Evolutionary conservation across 2,329 filamentous ascomycete species (phyloP).

Genomic region (Zasmidium angulare): DNA sequence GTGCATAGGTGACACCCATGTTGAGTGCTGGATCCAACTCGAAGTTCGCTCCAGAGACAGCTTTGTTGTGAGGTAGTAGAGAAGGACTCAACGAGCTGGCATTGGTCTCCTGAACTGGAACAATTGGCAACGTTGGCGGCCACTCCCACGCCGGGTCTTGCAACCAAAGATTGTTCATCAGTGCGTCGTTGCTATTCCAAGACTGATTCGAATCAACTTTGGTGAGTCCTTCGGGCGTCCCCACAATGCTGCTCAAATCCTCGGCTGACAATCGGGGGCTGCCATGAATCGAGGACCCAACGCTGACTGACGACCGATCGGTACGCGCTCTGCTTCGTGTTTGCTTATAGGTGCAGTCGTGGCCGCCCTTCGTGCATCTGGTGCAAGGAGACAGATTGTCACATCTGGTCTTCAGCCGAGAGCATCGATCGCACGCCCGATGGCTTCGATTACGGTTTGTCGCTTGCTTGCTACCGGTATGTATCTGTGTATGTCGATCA

Average conservation of each 20-base stretch:
- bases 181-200: background rate
- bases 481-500: slow-evolving; percentile 22
- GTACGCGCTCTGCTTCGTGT: slow-evolving; percentile 16
- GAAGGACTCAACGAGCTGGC: background rate
- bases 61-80: background rate
- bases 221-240: background rate
- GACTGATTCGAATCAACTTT: background rate
- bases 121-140: background rate
- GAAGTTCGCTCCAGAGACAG: background rate
- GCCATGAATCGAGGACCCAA: slow-evolving; percentile 9
- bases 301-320: slow-evolving; percentile 10
- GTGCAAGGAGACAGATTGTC: slow-evolving; percentile 20
- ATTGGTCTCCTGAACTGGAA: background rate
- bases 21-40: background rate
- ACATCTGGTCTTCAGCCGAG: slow-evolving; percentile 22
- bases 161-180: slow-evolving; percentile 6
- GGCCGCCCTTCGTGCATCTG: slow-evolving; percentile 16
- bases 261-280: slow-evolving; percentile 8
- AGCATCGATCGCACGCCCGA: slow-evolving; percentile 23
- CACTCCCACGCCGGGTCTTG: slow-evolving; percentile 13
- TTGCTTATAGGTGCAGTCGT: slow-evolving; percentile 17
- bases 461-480: slow-evolving; percentile 11
- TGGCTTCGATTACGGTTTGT: slow-evolving; percentile 12
- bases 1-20: background rate
- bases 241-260: background rate